These are phyloP conservation scores for Lecanicillium sp. DNA, from an alignment of 2,329 filamentous ascomycete genomes.

Conservation along the genomic window DNA sequence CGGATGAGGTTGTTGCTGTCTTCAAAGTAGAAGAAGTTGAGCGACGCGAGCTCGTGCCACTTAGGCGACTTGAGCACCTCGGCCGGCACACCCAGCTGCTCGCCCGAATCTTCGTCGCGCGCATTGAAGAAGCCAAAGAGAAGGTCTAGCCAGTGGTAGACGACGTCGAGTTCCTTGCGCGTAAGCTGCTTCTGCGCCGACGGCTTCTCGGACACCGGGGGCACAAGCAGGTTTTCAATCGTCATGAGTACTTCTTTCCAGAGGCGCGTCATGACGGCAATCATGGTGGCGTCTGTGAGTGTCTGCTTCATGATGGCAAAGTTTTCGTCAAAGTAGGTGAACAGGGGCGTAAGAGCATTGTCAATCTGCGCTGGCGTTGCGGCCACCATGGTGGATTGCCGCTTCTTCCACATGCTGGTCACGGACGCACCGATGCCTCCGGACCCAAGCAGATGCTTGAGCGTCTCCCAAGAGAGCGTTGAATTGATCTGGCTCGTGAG, in stretches of 20 bases:
- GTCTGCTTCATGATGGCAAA: constrained; percentile 99
- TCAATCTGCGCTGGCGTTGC: constrained; percentile 68
- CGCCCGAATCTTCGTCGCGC: constrained; percentile 70
- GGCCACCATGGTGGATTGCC: constrained; percentile 40
- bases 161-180: constrained; percentile 85
- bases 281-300: constrained; percentile 91
- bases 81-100: constrained; percentile 79
- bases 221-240: constrained; percentile 82
- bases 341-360: constrained; percentile 74
- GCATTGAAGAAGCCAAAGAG: constrained; percentile 95
- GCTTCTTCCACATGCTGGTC: constrained; percentile 60
- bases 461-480: constrained; percentile 74
- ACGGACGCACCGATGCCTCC: constrained; percentile 65
- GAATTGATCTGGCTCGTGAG: constrained; percentile 89
- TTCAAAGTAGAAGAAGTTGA: constrained; percentile 99
- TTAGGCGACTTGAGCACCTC: constrained; percentile 95
- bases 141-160: constrained; percentile 88
- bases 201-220: constrained; percentile 89
- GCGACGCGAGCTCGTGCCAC: constrained; percentile 91
- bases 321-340: constrained; percentile 95
- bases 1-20: constrained; percentile 84
- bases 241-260: constrained; percentile 97
- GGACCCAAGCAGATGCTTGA: constrained; percentile 65
- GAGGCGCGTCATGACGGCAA: constrained; percentile 92
- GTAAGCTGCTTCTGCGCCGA: constrained; percentile 77